Evolutionary conservation across 2,329 filamentous ascomycete genomes (phyloP), one percentile per base, ranked within the genome.

Genomic region (Teratosphaeria gauchensis): DNA sequence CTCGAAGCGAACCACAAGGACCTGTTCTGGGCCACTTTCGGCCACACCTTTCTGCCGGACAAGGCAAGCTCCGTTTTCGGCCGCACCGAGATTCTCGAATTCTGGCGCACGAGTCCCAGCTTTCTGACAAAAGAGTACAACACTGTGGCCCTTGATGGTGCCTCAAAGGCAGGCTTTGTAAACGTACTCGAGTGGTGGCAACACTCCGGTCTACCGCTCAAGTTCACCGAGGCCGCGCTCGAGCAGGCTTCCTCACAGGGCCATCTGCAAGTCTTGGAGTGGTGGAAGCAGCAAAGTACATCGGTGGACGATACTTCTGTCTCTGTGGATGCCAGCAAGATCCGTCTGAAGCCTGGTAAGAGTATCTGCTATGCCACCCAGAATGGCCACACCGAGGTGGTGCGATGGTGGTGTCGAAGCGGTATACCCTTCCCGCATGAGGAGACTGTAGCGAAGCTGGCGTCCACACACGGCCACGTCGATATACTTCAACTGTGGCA

Each of bases 101-200:
- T 92, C 83, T 97, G 92, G 92, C 85, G 86, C 55, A 88, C 87
- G 33, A 92, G 89, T 14, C 84, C 86, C 0, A 89, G 86, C 12
- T 92, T 96, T 63, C 79, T 90, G 2, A 89, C 88, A 61, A 92
- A 92, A 69, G 89, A 95, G 68, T 96, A 96, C 72, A 88, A 88
- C 56, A 78, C 82, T 46, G 90, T 95, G 72, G 89, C 91, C 11
- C 81, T 97, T 30, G 91, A 97, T 69, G 88, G 88, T 32, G 92
- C 92, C 6, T 95, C 89, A 1, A 86, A 88, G 57, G 87, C 90
- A 59, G 92, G 92, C 4, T 94, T 91, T 65, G 82, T 95, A 14
- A 84, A 89, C 63, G 86, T 95, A 0, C 80, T 97, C 1, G 89
- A 96, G 68, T 95, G 90, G 89, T 97, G 92, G 92, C 88, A 88